Percentiles rank a stretch among this genome's conserved stretches.
Evolutionary conservation across 1,284 basidiomycete species (phyloP).

Genomic region (Apiotrichum laibachii): DNA sequence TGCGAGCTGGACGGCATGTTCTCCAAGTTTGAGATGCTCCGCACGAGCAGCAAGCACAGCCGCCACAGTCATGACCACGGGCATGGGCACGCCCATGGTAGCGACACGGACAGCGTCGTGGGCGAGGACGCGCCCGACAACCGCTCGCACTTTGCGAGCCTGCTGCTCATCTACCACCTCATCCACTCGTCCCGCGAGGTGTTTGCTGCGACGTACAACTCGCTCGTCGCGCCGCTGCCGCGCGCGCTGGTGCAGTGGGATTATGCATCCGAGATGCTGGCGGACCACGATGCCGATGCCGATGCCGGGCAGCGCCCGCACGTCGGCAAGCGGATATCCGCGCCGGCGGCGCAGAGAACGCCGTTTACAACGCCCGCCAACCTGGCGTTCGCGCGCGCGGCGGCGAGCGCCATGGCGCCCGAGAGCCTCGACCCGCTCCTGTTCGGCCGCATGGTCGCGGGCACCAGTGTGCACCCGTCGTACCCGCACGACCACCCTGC

Average conservation of each 20-base stretch:
- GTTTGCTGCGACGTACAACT: slow-evolving; percentile 4
- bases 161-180: slow-evolving; percentile 40
- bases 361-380: slow-evolving; percentile 3
- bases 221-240: slow-evolving; percentile 6
- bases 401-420: slow-evolving; percentile 22
- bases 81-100: background rate
- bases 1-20: background rate
- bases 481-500: slow-evolving; percentile 1
- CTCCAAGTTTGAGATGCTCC: background rate
- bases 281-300: background rate
- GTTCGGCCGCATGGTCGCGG: slow-evolving; percentile 24
- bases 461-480: background rate
- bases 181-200: slow-evolving; percentile 20
- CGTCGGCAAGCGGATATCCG: too few species aligned
- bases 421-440: slow-evolving; percentile 33
- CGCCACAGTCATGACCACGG: background rate
- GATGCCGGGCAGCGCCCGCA: too few species aligned
- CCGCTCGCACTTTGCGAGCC: slow-evolving; percentile 30
- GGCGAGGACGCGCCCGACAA: slow-evolving; percentile 5
- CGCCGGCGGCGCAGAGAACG: background rate
- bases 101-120: background rate
- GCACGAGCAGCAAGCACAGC: too few species aligned
- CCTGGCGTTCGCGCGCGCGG: slow-evolving; percentile 11
- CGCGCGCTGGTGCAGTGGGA: background rate
- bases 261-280: background rate